Conservation (phyloP, 345 rosid genomes). For the Pugionium cornutum region DNA sequence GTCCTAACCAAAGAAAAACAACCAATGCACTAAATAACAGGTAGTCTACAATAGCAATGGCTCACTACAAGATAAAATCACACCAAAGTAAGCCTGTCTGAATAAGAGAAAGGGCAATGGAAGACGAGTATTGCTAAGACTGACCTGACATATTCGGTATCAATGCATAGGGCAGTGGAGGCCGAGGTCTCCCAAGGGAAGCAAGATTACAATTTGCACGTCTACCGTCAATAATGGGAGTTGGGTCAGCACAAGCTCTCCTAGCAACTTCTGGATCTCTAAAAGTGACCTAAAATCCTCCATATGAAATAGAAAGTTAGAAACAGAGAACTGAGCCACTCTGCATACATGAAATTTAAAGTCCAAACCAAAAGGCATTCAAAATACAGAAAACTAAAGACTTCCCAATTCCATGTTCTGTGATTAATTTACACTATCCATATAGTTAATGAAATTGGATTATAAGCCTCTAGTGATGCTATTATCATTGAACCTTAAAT, state of each 20-base stretch:
- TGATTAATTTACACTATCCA: background rate
- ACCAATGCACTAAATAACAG: slow-evolving; percentile 23
- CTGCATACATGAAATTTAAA: slow-evolving; percentile 6
- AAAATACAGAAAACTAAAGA: slow-evolving; percentile 1
- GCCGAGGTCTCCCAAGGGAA: slow-evolving; percentile 84
- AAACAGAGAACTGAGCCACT: slow-evolving; percentile 51
- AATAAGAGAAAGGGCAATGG: slow-evolving; percentile 9
- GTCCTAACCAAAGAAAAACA: slow-evolving; percentile 48
- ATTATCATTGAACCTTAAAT: background rate
- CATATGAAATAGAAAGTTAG: slow-evolving; percentile 46
- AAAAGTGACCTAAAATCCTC: slow-evolving; percentile 94
- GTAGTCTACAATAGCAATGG: slow-evolving; percentile 6
- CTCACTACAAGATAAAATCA: background rate
- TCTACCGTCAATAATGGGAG: slow-evolving; percentile 88
- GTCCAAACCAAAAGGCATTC: slow-evolving; percentile 3
- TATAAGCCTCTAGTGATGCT: background rate
- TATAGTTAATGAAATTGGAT: background rate
- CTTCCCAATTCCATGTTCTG: background rate
- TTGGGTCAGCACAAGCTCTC: slow-evolving; percentile 91
- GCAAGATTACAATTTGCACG: slow-evolving; percentile 98
- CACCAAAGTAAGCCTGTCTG: slow-evolving; percentile 6
- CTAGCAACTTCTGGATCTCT: slow-evolving; percentile 93
- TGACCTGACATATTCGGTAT: slow-evolving; percentile 41
- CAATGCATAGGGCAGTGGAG: slow-evolving; percentile 61
- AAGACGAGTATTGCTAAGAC: slow-evolving; percentile 25